phyloP scores from a whole-genome alignment of 768 basidiomycete species.

The Chalciporus sphaerocephalus region DNA sequence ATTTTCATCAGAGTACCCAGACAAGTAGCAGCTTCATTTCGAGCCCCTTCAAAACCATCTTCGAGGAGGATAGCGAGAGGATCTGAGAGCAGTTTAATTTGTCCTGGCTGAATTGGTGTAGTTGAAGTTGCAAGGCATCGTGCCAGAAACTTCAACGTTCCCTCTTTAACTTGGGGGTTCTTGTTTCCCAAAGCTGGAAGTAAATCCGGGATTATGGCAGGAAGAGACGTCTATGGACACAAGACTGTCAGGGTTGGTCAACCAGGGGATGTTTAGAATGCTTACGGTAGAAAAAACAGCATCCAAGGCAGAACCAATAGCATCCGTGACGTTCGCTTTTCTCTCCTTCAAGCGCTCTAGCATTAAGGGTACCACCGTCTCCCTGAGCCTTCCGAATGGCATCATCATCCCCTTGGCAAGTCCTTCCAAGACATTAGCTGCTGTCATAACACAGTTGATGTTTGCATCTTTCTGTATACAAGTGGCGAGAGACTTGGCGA shows the following conservation, averaged over 20 bases:
- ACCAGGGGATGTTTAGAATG: slow-evolving; percentile 11
- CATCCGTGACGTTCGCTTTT: slow-evolving; percentile 85
- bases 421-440: slow-evolving; percentile 79
- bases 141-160: slow-evolving; percentile 80
- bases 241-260: slow-evolving; percentile 2
- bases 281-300: slow-evolving; percentile 81
- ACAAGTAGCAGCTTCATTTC: slow-evolving; percentile 84
- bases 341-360: slow-evolving; percentile 91
- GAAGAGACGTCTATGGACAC: slow-evolving; percentile 58
- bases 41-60: slow-evolving; percentile 84
- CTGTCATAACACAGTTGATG: slow-evolving; percentile 89
- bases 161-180: slow-evolving; percentile 96
- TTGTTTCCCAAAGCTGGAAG: slow-evolving; percentile 75
- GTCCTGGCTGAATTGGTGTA: slow-evolving; percentile 62
- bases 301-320: slow-evolving; percentile 83
- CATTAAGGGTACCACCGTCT: slow-evolving; percentile 69
- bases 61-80: slow-evolving; percentile 71
- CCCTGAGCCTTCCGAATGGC: slow-evolving; percentile 71
- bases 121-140: slow-evolving; percentile 72
- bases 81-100: slow-evolving; percentile 81
- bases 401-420: slow-evolving; percentile 78
- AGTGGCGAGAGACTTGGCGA: slow-evolving; percentile 70
- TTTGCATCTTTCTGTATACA: slow-evolving; percentile 89
- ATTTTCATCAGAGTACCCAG: slow-evolving; percentile 94
- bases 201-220: slow-evolving; percentile 81